Evolutionary conservation across 1,284 basidiomycete genomes (phyloP).

Genomic region (Ceratobasidium sp.): DNA sequence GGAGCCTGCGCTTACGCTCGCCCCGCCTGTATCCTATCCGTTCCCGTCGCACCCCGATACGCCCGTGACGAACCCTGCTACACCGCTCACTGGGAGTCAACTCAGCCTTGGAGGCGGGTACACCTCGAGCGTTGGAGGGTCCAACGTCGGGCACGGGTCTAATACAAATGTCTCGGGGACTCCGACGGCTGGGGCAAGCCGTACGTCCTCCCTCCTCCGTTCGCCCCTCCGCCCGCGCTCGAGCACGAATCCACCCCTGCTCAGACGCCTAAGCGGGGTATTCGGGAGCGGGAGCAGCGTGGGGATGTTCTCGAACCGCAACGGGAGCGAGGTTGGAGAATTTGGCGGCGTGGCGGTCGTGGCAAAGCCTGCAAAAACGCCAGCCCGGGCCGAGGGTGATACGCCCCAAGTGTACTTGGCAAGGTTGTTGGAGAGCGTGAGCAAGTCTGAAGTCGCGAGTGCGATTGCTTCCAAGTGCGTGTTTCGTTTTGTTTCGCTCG

Average conservation of each 20-base stretch:
- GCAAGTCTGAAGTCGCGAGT: conserved; percentile 76
- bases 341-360: background rate
- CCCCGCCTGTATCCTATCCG: conserved; percentile 1
- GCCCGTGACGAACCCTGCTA: background rate
- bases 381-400: conserved; percentile 58
- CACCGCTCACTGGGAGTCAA: conserved; percentile 13
- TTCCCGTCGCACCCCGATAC: conserved; percentile 3
- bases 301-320: too few relatives aligned
- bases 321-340: background rate
- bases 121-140: background rate
- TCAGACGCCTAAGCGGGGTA: conserved; percentile 31
- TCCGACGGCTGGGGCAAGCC: conserved; percentile 16
- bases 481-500: background rate
- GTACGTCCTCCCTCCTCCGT: conserved; percentile 18
- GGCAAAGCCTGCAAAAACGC: background rate
- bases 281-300: conserved; percentile 14
- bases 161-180: conserved; percentile 18
- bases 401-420: conserved; percentile 71
- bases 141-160: conserved; percentile 14
- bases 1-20: conserved; percentile 14
- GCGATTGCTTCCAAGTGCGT: conserved; percentile 81
- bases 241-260: conserved; percentile 34
- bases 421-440: conserved; percentile 67
- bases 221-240: conserved; percentile 30
- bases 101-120: conserved; percentile 12